phyloP scores from a whole-genome alignment of 768 basidiomycete species.

The Auriculariales sp. region DNA sequence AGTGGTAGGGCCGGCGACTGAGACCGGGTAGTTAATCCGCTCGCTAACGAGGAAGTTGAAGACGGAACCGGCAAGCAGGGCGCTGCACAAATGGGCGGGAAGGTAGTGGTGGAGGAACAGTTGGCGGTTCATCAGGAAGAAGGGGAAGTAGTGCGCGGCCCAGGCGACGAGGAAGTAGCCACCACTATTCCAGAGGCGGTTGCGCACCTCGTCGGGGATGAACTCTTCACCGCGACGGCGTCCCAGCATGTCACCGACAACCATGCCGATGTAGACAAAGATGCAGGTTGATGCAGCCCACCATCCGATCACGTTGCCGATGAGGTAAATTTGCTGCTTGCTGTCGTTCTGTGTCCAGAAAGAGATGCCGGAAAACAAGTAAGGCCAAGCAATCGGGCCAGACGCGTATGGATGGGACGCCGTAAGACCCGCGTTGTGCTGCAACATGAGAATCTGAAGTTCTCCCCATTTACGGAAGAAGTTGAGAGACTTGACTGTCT shows the following conservation, averaged over 20 bases:
- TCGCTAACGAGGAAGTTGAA: constrained; percentile 84
- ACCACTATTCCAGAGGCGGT: constrained; percentile 87
- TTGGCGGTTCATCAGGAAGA: constrained; percentile 96
- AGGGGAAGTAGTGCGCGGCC: constrained; percentile 92
- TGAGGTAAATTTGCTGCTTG: constrained; percentile 89
- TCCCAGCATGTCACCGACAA: constrained; percentile 81
- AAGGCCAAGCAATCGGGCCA: constrained; percentile 96
- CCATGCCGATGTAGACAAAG: constrained; percentile 78
- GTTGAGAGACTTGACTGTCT: constrained; percentile 65
- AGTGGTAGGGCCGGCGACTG: constrained; percentile 54
- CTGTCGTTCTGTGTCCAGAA: constrained; percentile 88
- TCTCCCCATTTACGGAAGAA: constrained; percentile 95
- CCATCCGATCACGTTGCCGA: constrained; percentile 90
- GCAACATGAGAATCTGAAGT: constrained; percentile 87
- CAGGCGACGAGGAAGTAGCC: constrained; percentile 93
- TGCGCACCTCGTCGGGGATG: constrained; percentile 80
- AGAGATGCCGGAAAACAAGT: constrained; percentile 88
- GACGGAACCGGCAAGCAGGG: constrained; percentile 83
- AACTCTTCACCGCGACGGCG: constrained; percentile 74
- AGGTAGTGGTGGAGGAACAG: constrained; percentile 97
- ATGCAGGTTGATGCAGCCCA: constrained; percentile 83
- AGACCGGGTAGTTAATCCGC: constrained; percentile 83
- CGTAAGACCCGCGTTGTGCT: constrained; percentile 97
- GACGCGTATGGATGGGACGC: constrained; percentile 97
- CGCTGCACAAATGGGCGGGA: constrained; percentile 87